These are phyloP conservation scores for Draba incana DNA, from an alignment of 345 rosid genomes.

Conservation along the genomic window DNA sequence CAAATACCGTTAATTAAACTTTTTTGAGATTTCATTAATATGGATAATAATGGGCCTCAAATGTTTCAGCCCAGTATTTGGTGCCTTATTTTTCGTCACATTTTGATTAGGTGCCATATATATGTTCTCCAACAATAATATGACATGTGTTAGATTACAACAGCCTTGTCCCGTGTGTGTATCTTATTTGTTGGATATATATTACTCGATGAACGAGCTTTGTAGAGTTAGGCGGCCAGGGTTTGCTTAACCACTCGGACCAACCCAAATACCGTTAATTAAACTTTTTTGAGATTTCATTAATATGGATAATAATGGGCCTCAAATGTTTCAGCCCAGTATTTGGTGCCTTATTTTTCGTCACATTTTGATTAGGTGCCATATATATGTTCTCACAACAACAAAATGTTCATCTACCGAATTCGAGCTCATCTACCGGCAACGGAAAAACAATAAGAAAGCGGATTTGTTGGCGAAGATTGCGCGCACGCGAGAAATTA, in stretches of 20 bases:
- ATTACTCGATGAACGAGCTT: background rate
- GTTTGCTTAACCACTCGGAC: conserved; percentile 27
- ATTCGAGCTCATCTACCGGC: no score
- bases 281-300: background rate
- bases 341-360: background rate
- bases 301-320: background rate
- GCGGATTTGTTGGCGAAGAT: no score
- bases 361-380: no score
- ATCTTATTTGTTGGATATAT: background rate
- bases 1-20: background rate
- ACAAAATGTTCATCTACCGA: no score
- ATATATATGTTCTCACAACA: no score
- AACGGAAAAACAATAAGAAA: no score
- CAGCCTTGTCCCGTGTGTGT: no score
- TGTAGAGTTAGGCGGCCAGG: background rate
- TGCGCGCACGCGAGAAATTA: no score
- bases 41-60: background rate
- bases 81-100: no score
- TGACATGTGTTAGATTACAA: no score
- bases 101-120: no score
- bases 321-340: conserved; percentile 5
- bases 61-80: conserved; percentile 3
- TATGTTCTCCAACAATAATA: no score
- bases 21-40: background rate
- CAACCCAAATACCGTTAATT: background rate